A percentile compares a stretch with the other conserved stretches of the same genome.
Evolutionary conservation across 495 filamentous ascomycete species (phyloP).

Genomic region (Penicillium bovifimosum): DNA sequence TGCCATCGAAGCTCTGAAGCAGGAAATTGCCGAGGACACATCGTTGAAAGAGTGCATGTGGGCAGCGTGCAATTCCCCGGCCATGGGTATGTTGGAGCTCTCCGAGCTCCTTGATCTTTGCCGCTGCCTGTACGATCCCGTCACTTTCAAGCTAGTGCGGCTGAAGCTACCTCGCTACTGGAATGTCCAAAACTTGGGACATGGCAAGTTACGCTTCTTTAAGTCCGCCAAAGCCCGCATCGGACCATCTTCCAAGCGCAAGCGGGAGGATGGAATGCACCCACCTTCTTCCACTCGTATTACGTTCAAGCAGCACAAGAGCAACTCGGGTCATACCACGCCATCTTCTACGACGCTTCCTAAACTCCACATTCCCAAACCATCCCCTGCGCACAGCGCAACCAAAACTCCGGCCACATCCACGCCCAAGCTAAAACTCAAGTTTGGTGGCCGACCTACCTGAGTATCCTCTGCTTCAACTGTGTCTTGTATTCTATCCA

Average conservation of each 20-base stretch:
- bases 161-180: constrained; percentile 70
- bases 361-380: constrained; percentile 37
- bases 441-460: constrained; percentile 36
- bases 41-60: constrained; percentile 67
- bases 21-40: constrained; percentile 57
- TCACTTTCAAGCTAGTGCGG: constrained; percentile 54
- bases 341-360: constrained; percentile 23
- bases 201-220: constrained; percentile 40
- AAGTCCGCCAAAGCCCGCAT: constrained; percentile 31
- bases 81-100: constrained; percentile 64
- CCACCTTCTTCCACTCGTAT: constrained; percentile 37
- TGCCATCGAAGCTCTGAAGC: constrained; percentile 68
- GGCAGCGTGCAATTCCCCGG: constrained; percentile 65
- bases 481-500: constrained; percentile 21
- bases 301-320: constrained; percentile 44
- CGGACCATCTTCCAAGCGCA: constrained; percentile 33
- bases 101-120: constrained; percentile 74
- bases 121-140: constrained; percentile 61
- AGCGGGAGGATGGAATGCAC: constrained; percentile 40
- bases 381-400: constrained; percentile 19
- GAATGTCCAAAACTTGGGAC: constrained; percentile 56
- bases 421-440: constrained; percentile 40
- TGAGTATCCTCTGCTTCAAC: constrained; percentile 12
- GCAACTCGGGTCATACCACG: constrained; percentile 13
- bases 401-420: constrained; percentile 19